Evolutionary conservation across 441 rosid genomes (phyloP), one percentile per base, ranked within the genome.

Genomic region (Melastoma candidum): DNA sequence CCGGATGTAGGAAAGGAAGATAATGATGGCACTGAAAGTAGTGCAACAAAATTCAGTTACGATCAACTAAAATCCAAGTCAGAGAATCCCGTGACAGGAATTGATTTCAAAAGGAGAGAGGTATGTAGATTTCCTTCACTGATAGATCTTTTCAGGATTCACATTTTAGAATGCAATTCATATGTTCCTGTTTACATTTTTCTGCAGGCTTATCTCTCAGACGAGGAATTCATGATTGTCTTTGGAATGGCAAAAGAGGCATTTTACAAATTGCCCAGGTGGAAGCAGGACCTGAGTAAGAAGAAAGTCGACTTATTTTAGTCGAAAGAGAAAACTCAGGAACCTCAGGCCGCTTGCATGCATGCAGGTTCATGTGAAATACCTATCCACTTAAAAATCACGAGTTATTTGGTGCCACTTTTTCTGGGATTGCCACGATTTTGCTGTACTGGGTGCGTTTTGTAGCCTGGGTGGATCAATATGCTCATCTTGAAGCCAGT

Each of bases 241-340:
- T 82, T 94, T 41, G 90, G 95, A 32, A 77, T 78, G 76, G 10
- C 65, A 47, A 85, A 80, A 67, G 90, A 75, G 71, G 78, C 63
- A 48, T 85, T 85, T 56, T 80, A 78, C 61, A 77, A 77, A 67
- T 55, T 76, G 63, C 95, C 99, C 9, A 83, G 77, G 64, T 94
- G 99, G 99, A 94, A 94, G 83, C 97, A 94, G 76, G 99, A 94
- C 72, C 61, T 90, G 67, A 84, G 68, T 64, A 94, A 94, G 83
- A 87, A 66, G 85, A 94, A 90, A 65, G 72, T 71, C 53, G 99
- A 87, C 68, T 68, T 94, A 65, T 94, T 94, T 77, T 94, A 85
- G 22, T 17, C 22, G 22, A 17, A 17, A 17, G 22, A 17, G 22
- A 17, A 17, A 17, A 17, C 22, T 17, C 22, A 17, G 74, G 69